Base-by-base conservation (phyloP, 805 yeast genomes). In the Barnettozyma siamensis region DNA sequence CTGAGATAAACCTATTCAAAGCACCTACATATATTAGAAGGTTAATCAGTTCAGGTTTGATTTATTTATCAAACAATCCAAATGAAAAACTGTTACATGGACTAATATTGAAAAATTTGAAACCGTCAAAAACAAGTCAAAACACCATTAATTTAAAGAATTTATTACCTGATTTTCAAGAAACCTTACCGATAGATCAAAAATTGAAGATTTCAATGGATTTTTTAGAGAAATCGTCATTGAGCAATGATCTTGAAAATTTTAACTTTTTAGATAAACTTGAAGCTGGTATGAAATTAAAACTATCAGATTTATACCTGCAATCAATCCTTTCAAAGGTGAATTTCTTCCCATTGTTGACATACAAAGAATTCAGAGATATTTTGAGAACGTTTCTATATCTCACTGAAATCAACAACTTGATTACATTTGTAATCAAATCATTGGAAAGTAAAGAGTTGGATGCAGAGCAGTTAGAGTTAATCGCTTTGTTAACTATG, bases 11-110 rank as follows among this genome's bases (percentile, higher is more conserved):
- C 12, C 64, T 69, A 36, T 63, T 72, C n/a, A 75, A 72, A 42
- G 60, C 62, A 2, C 59, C 70, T 1, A 72, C 83, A 1, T 91
- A 91, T 54, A 68, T 89, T 43, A 67, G 97, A 53, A 77, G 80
- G 50, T 65, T 89, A 29, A 88, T 91, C 34, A 87, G 96, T 9
- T 80, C 93, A 1, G 99, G 97, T 5, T 69, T 88, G 1, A 75
- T 89, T 35, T 87, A 84, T 59, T 60, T 78, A 11, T 63, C 69
- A 3, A 70, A 75, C 7, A 74, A 76, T 16, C 68, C 68, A 7
- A 59, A 63, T 21, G 81, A 80, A 38, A 69, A 68, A 54, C 62
- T 54, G 44, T 70, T 70, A 33, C 95, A 75, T 55, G 65, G 82
- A 18, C 50, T 66, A 10, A 67, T 84, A 8, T 62, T 84, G 41